phyloP scores from a whole-genome alignment of 768 basidiomycete genomes.

The Austroboletus festivus region DNA sequence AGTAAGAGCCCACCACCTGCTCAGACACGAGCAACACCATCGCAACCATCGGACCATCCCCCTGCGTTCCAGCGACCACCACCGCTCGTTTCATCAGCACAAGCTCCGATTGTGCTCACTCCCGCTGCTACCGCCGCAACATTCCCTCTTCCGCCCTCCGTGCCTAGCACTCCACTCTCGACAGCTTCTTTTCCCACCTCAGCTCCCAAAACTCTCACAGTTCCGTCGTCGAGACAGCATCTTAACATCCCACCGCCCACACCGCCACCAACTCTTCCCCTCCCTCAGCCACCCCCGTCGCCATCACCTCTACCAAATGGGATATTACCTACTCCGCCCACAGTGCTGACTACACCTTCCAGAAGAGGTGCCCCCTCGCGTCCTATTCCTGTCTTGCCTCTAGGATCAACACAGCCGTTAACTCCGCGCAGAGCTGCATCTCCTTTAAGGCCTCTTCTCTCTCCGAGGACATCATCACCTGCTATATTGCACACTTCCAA shows the following conservation, averaged over 20 bases:
- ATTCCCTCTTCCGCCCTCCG: conserved; percentile 16
- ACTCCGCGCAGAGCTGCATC: conserved; percentile 16
- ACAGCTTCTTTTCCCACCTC: conserved; percentile 9
- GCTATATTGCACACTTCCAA: not conserved
- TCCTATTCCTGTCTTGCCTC: conserved; percentile 11
- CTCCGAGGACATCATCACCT: conserved; percentile 10
- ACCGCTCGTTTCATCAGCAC: conserved; percentile 4
- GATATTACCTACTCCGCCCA: not conserved
- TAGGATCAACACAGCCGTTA: conserved; percentile 13
- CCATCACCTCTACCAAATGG: conserved; percentile 4
- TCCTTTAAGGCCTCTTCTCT: conserved; percentile 22
- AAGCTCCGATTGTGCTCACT: conserved; percentile 1
- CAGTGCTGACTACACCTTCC: conserved; percentile 1
- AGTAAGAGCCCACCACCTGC: conserved; percentile 30
- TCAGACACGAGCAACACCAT: conserved; percentile 7
- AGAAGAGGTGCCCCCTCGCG: conserved; percentile 15
- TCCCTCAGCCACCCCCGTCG: conserved; percentile 28
- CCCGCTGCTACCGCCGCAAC: conserved; percentile 5
- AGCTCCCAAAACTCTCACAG: conserved; percentile 7
- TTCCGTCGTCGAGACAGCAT: conserved; percentile 25
- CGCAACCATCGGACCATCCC: conserved; percentile 9
- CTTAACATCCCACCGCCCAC: conserved; percentile 28
- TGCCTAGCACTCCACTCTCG: conserved; percentile 20
- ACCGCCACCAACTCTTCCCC: conserved; percentile 31
- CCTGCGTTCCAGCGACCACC: conserved; percentile 8